Conservation (phyloP, 495 filamentous ascomycete genomes). For the Penicillium ucsense region DNA sequence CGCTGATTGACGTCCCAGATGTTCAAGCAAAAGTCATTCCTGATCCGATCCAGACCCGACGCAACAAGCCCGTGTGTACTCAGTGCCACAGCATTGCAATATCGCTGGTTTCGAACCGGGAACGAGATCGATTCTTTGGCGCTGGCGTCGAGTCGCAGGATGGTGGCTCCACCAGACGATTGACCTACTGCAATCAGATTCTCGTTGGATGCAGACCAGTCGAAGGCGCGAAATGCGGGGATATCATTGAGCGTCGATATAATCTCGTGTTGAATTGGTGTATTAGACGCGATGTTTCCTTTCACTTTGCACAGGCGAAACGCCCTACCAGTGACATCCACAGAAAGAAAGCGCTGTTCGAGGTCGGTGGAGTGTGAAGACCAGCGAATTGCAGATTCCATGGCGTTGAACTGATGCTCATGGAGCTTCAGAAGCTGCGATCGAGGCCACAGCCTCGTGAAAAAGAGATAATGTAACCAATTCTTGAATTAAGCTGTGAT, state of each 20-base stretch:
- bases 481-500: not conserved
- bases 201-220: constrained; percentile 79
- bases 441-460: constrained; percentile 9
- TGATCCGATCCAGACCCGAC: constrained; percentile 79
- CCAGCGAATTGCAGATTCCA: constrained; percentile 77
- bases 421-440: not conserved
- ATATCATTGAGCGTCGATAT: constrained; percentile 68
- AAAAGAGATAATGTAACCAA: too few species aligned
- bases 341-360: constrained; percentile 65
- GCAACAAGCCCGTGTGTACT: constrained; percentile 70
- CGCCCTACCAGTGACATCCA: constrained; percentile 71
- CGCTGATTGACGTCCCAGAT: constrained; percentile 83
- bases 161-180: constrained; percentile 70
- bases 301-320: constrained; percentile 72
- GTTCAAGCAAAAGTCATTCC: constrained; percentile 87
- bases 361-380: constrained; percentile 65
- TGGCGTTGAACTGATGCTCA: constrained; percentile 14
- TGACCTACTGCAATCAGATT: constrained; percentile 79
- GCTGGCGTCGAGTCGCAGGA: constrained; percentile 63
- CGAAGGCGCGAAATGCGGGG: constrained; percentile 81
- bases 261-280: constrained; percentile 53
- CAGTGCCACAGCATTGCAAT: constrained; percentile 88
- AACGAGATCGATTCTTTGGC: constrained; percentile 59
- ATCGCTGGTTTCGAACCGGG: constrained; percentile 72
- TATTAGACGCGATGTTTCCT: constrained; percentile 37